These are phyloP conservation scores for Exophiala oligosperma DNA, from an alignment of 2,329 filamentous ascomycete species.

Conservation along the genomic window DNA sequence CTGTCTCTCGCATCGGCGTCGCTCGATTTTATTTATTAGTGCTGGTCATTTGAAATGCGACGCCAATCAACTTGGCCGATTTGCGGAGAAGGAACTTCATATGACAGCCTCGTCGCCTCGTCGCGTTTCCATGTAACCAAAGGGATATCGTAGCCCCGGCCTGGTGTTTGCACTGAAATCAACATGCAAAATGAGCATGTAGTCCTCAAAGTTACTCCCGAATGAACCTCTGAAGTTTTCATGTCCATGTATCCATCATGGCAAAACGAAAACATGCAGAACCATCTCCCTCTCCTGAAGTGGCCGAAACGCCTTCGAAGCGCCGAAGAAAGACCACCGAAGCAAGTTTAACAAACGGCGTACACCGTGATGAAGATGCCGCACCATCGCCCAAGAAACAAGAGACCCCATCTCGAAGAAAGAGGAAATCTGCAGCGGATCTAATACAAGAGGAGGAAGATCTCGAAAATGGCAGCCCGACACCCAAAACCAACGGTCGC, in stretches of 20 bases:
- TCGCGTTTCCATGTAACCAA: too few species aligned
- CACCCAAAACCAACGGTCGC: slow-evolving; percentile 33
- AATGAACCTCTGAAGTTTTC: too few species aligned
- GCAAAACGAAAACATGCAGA: slow-evolving; percentile 21
- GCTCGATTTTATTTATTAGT: too few species aligned
- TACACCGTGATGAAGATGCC: slow-evolving; percentile 21
- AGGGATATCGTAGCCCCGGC: not conserved
- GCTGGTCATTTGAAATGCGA: too few species aligned
- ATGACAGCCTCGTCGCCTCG: too few species aligned
- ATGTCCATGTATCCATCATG: slow-evolving; percentile 4
- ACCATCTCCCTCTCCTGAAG: slow-evolving; percentile 4
- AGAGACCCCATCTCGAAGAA: slow-evolving; percentile 23
- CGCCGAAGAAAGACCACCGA: slow-evolving; percentile 14
- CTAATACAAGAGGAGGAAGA: slow-evolving; percentile 16
- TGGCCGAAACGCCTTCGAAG: slow-evolving; percentile 20
- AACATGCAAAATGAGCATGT: not conserved
- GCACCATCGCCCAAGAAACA: slow-evolving; percentile 40
- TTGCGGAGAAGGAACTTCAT: slow-evolving; percentile 13
- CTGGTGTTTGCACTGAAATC: not conserved
- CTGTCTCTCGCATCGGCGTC: too few species aligned
- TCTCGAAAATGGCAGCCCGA: slow-evolving; percentile 21
- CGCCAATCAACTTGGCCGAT: slow-evolving; percentile 1
- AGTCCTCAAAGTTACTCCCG: not conserved
- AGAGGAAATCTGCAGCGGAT: slow-evolving; percentile 11
- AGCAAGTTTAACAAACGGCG: slow-evolving; percentile 4